These are phyloP conservation scores for Yamadazyma kitorensis DNA, from an alignment of 805 yeast genomes.

Conservation along the genomic window DNA sequence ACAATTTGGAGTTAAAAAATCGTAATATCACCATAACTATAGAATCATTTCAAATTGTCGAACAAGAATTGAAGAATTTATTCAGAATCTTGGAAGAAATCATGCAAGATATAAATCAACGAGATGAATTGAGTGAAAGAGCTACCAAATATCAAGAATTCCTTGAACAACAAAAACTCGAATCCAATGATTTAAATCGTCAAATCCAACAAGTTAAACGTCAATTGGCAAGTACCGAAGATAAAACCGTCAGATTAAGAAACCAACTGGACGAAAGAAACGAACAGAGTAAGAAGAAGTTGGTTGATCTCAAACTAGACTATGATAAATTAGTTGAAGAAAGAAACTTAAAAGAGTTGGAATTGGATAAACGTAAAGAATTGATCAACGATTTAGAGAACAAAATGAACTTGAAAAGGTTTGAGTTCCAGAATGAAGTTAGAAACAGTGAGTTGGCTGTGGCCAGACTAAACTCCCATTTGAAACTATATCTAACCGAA, in stretches of 20 bases:
- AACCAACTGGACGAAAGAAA: slow-evolving; percentile 46
- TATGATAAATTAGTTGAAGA: slow-evolving; percentile 49
- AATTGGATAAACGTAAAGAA: slow-evolving; percentile 45
- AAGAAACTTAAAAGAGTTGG: slow-evolving; percentile 46
- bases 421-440: slow-evolving; percentile 50
- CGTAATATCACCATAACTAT: slow-evolving; percentile 52
- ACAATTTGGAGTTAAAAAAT: slow-evolving; percentile 39
- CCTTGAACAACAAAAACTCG: slow-evolving; percentile 34
- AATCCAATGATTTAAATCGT: slow-evolving; percentile 40
- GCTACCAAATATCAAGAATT: slow-evolving; percentile 38
- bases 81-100: slow-evolving; percentile 52
- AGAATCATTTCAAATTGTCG: slow-evolving; percentile 52
- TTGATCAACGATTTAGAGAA: slow-evolving; percentile 44
- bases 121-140: slow-evolving; percentile 39
- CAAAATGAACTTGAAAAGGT: slow-evolving; percentile 35
- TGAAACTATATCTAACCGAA: slow-evolving; percentile 51
- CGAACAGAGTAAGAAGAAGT: slow-evolving; percentile 36
- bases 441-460: slow-evolving; percentile 53
- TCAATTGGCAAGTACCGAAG: slow-evolving; percentile 48
- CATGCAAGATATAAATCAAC: slow-evolving; percentile 38
- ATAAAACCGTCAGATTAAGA: slow-evolving; percentile 44
- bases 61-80: slow-evolving; percentile 39
- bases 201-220: slow-evolving; percentile 46
- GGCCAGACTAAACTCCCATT: slow-evolving; percentile 52
- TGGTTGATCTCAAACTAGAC: slow-evolving; percentile 43